Evolutionary conservation across 2,329 filamentous ascomycete species (phyloP), one percentile per base, ranked within the genome.

Genomic region (Camptophora hylomeconis): DNA sequence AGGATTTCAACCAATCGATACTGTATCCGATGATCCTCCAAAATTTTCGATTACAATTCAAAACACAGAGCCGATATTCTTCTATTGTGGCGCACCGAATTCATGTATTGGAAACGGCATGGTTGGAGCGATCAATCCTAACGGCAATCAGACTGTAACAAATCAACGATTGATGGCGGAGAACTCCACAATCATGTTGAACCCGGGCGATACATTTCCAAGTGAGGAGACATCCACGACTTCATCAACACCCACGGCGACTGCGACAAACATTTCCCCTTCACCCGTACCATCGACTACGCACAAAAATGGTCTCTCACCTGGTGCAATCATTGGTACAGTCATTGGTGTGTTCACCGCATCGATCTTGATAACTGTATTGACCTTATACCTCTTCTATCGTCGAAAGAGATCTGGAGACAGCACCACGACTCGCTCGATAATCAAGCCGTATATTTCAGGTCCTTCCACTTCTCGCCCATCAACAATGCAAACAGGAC

Each of bases 61-160:
- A 41, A 58, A 73, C 38, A 75, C 72, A 0, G 51, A 66, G 13
- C 75, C 77, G 0, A 65, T 74, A 10, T 80, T 75, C 48, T 79
- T 69, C 50, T 82, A 81, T 49, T 82, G 75, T 38, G 69, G 73
- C 0, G 76, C 76, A 0, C 64, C 70, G 0, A 65, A 60, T 1
- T 80, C 75, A 2, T 87, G 80, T 45, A 60, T 63, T 3, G 50
- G 56, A 3, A 65, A 75, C 23, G 64, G 69, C 13, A 87, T 87
- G 80, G 66, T 87, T 10, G 80, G 79, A 3, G 76, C 70, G 2
- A 75, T 87, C 41, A 87, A 86, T 45, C 67, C 75, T 5, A 45
- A 42, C 27, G 36, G 34, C 19, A 37, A 26, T 11, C 36, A 36
- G n/a, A 40, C 33, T 7, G 12, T 45, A 24, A 33, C 30, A 20